Percentiles rank a stretch among this genome's conserved stretches.
phyloP scores from a whole-genome alignment of 1,284 basidiomycete species.

The Xerocomus nothofagi region DNA sequence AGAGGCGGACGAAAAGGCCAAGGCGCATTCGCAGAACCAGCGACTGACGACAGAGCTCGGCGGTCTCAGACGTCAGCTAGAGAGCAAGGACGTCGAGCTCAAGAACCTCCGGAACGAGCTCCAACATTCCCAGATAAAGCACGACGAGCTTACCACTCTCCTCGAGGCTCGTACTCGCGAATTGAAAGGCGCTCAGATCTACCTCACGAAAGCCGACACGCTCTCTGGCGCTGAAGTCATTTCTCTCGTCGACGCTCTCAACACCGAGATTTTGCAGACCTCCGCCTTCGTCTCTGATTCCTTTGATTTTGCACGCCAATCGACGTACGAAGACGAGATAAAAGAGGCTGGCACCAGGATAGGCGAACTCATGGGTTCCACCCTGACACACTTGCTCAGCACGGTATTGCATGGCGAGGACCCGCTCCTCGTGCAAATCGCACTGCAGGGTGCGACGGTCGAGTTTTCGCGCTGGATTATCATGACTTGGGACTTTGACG shows the following conservation, averaged over 20 bases:
- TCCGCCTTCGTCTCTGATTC: conserved; percentile 49
- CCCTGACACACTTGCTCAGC: conserved; percentile 38
- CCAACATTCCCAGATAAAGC: conserved; percentile 27
- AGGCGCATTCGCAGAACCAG: conserved; percentile 9
- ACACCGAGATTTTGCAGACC: conserved; percentile 50
- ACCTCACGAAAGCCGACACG: conserved; percentile 46
- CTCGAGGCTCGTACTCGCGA: conserved; percentile 45
- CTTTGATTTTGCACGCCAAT: conserved; percentile 36
- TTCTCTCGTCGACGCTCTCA: conserved; percentile 44
- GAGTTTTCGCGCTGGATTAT: conserved; percentile 48
- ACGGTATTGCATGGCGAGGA: conserved; percentile 40
- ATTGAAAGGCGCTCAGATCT: conserved; percentile 46
- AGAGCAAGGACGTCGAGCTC: conserved; percentile 24
- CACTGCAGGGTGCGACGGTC: conserved; percentile 47
- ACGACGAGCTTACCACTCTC: conserved; percentile 37
- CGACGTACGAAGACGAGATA: conserved; percentile 31
- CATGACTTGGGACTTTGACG: conserved; percentile 50
- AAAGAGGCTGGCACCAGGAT: conserved; percentile 33
- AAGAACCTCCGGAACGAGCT: conserved; percentile 30
- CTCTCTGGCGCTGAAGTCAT: conserved; percentile 50
- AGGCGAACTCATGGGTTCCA: conserved; percentile 39
- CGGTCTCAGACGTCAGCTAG: conserved; percentile 25
- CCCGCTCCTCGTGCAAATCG: conserved; percentile 50
- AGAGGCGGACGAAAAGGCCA: conserved; percentile 24
- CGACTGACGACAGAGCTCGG: conserved; percentile 19